A percentile compares a stretch with the other conserved stretches of the same genome.
phyloP scores from a whole-genome alignment of 495 filamentous ascomycete genomes.

The Aspergillus bertholletiae region DNA sequence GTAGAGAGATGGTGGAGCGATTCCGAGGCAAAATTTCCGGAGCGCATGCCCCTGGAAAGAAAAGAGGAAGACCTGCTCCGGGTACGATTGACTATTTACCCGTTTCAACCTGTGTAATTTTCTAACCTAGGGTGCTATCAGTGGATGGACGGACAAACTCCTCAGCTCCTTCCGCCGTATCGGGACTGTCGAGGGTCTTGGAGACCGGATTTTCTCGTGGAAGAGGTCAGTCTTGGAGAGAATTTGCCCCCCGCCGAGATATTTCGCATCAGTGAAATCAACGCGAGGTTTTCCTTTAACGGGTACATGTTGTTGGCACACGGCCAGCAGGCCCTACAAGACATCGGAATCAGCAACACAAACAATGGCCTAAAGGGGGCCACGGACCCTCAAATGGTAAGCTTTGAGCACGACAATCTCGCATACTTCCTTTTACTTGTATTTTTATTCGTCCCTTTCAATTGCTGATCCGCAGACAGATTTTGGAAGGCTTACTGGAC shows the following conservation, averaged over 20 bases:
- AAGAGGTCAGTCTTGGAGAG: constrained; percentile 3
- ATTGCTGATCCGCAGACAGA: constrained; percentile 6
- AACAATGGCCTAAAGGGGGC: constrained; percentile 3
- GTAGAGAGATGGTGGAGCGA: constrained; percentile 39
- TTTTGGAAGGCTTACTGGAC: constrained; percentile 13
- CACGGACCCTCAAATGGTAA: constrained; percentile 9
- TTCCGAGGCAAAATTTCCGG: constrained; percentile 22
- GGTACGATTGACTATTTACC: no score
- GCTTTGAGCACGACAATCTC: no score
- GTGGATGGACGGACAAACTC: constrained; percentile 13
- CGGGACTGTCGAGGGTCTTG: constrained; percentile 27
- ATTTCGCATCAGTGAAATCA: constrained; percentile 42
- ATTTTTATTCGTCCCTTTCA: not conserved
- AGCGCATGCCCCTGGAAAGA: constrained; percentile 32
- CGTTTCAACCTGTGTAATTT: no score
- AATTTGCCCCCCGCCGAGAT: constrained; percentile 8
- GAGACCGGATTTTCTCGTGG: constrained; percentile 43
- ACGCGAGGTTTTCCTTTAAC: constrained; percentile 42
- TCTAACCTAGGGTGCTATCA: no score
- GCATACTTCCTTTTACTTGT: no score
- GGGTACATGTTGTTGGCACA: constrained; percentile 22
- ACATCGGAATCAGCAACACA: not conserved
- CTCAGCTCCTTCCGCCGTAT: constrained; percentile 7
- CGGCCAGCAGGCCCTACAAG: constrained; percentile 18
- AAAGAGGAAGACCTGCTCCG: constrained; percentile 26